Evolutionary conservation across 805 yeast species (phyloP).

Genomic region (Komagataella mondaviorum): DNA sequence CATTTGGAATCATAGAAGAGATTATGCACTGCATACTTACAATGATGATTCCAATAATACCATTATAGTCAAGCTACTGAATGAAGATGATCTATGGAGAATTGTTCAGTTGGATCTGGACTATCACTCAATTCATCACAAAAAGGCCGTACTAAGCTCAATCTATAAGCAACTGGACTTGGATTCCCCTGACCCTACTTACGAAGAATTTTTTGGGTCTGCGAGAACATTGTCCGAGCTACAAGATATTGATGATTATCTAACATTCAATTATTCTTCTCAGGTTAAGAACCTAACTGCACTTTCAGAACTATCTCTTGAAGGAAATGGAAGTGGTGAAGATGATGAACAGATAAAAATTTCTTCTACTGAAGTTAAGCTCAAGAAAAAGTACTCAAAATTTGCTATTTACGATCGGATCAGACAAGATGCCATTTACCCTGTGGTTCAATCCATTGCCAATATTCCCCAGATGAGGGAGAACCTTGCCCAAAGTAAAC

Average conservation of each 20-base stretch:
- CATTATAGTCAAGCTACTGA: constrained; percentile 35
- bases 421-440: constrained; percentile 47
- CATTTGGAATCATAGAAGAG: constrained; percentile 92
- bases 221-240: constrained; percentile 62
- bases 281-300: constrained; percentile 30
- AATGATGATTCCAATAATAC: constrained; percentile 27
- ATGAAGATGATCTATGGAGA: constrained; percentile 87
- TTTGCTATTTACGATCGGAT: constrained; percentile 54
- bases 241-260: constrained; percentile 78
- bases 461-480: constrained; percentile 74
- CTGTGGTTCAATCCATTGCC: constrained; percentile 59
- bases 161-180: constrained; percentile 45
- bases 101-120: constrained; percentile 78
- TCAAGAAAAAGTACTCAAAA: constrained; percentile 41
- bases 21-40: constrained; percentile 54
- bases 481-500: constrained; percentile 53
- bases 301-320: constrained; percentile 7
- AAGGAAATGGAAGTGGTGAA: background rate
- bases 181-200: constrained; percentile 41
- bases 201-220: constrained; percentile 37
- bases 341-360: constrained; percentile 3
- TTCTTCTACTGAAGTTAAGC: constrained; percentile 7
- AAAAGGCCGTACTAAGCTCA: constrained; percentile 32
- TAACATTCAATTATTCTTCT: constrained; percentile 59
- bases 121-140: constrained; percentile 72